Evolutionary conservation across 75 land plant genomes (phyloP).

Genomic region (Isoetes taiwanensis): DNA sequence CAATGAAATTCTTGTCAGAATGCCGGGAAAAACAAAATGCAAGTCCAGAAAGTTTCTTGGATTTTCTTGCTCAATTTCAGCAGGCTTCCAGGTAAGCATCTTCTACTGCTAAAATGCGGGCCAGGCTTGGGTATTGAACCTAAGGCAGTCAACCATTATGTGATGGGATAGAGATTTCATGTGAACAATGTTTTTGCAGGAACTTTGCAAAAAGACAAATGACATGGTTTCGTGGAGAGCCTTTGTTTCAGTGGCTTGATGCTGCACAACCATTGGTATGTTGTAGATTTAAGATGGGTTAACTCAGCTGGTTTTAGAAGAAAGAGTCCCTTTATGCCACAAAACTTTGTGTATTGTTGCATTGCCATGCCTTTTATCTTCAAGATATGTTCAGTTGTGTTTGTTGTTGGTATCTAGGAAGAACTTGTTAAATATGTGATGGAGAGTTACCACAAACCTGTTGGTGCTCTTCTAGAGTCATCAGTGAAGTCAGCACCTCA

Average conservation of each 20-base stretch:
- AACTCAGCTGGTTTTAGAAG: too few relatives aligned
- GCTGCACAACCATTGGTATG: constrained; percentile 73
- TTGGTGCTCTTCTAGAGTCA: constrained; percentile 22
- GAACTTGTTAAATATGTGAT: constrained; percentile 32
- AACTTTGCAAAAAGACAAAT: constrained; percentile 88
- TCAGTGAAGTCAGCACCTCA: constrained; percentile 27
- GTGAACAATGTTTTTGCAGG: too few relatives aligned
- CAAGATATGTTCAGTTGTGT: too few relatives aligned
- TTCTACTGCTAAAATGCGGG: too few relatives aligned
- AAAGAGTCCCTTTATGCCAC: not conserved
- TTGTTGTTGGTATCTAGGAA: constrained; percentile 37
- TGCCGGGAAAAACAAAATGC: constrained; percentile 56
- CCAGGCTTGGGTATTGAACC: too few relatives aligned
- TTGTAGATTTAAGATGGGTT: too few relatives aligned
- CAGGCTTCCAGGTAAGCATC: constrained; percentile 69
- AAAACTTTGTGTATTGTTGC: too few relatives aligned
- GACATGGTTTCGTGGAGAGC: constrained; percentile 93
- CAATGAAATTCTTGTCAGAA: constrained; percentile 61
- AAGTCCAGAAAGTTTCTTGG: constrained; percentile 34
- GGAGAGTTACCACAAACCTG: constrained; percentile 38
- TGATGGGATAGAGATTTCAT: too few relatives aligned
- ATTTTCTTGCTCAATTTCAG: constrained; percentile 65
- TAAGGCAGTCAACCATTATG: not conserved
- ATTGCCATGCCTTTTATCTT: too few relatives aligned
- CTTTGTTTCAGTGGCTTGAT: constrained; percentile 80